Base-by-base conservation (phyloP, 352 stramenopile species). In the Globisporangium parvum region DNA sequence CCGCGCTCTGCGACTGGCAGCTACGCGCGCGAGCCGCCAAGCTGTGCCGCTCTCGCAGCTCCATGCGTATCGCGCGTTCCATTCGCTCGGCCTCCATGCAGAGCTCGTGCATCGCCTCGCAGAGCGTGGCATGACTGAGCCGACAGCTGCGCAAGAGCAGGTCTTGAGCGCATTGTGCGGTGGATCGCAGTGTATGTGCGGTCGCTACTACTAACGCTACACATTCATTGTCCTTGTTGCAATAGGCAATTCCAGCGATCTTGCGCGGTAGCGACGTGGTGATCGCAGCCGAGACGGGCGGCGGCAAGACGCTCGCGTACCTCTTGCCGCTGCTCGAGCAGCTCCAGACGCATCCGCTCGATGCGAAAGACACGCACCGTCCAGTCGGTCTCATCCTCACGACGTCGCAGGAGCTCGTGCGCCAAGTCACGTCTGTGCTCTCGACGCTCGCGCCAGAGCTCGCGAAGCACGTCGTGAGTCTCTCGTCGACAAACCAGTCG, bases 301-400 rank as follows among this genome's bases (percentile, higher is more conserved):
- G 75, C 53, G 95, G 95, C 51, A 99, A 99, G 71, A 99, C 96
- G 33, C 75, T 99, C 47, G 83, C 94, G 11, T 99, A 98, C 68
- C 56, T 98, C 3, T 57, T 99, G 45, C 95, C 95, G 3, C 67
- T 98, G 57, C 59, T 98, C 28, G 73, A 94, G 51, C 69, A 76
- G 35, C 62, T 80, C 20, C 60, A 71, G 23, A 33, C 59, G n/a
- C 63, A 72, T 26, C 54, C 69, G 42, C 41, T 86, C 47, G 54
- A 66, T 0, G 23, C 69, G n/a, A 54, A 60, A 9, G 50, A 72
- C 12, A 70, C 87, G 33, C 72, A 71, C 12, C 68, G 75, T 10
- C 83, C 80, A 5, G 67, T 80, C 35, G 80, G 59, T 21, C 64
- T 97, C 6, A 68, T 97, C 50, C 65, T 97, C 44, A 93, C 87